Evolutionary conservation across 805 yeast genomes (phyloP).

Genomic region (Vanderwaltozyma yarrowii): DNA sequence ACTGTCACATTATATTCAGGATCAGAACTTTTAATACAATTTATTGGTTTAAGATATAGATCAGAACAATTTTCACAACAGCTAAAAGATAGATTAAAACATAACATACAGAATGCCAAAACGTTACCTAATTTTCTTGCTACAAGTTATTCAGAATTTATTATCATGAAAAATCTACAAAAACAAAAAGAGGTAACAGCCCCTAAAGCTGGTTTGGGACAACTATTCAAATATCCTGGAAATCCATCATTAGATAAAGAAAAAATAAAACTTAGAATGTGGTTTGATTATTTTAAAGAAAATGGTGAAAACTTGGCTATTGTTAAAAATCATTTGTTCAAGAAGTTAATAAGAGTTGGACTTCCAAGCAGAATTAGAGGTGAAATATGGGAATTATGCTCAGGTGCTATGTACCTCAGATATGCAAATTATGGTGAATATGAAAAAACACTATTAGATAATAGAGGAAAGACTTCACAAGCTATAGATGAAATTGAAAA

Average conservation of each 20-base stretch:
- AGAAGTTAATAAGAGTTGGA: constrained; percentile 79
- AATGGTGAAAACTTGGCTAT: constrained; percentile 80
- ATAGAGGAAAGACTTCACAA: constrained; percentile 54
- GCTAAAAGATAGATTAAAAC: constrained; percentile 50
- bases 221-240: constrained; percentile 80
- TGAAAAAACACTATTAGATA: constrained; percentile 43
- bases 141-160: constrained; percentile 79
- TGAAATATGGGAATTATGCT: constrained; percentile 88
- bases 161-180: constrained; percentile 41
- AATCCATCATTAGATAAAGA: constrained; percentile 68
- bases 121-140: constrained; percentile 54
- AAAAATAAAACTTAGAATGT: constrained; percentile 74
- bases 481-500: constrained; percentile 97
- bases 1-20: constrained; percentile 61
- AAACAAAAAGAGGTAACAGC: constrained; percentile 35
- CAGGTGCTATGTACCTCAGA: constrained; percentile 75
- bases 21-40: constrained; percentile 51
- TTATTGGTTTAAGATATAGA: constrained; percentile 68
- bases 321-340: constrained; percentile 64
- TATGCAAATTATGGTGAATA: constrained; percentile 55
- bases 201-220: constrained; percentile 81
- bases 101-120: constrained; percentile 53
- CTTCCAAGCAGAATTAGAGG: constrained; percentile 92
- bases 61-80: constrained; percentile 72
- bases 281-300: constrained; percentile 83